Conservation (phyloP, 495 filamentous ascomycete species). For the Aspergillus conjunctus region DNA sequence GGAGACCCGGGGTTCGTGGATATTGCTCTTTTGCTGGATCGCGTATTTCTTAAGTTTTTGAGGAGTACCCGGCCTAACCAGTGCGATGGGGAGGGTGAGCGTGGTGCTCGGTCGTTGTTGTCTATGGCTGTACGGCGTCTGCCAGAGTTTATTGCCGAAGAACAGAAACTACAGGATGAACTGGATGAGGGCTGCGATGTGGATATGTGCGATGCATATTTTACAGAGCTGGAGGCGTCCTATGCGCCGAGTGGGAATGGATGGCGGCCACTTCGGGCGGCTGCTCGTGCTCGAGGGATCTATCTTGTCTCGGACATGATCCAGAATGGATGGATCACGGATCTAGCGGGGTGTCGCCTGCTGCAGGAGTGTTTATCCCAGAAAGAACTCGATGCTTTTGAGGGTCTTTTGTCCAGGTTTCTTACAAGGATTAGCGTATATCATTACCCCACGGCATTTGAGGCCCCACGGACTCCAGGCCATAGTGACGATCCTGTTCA, state of each 20-base stretch:
- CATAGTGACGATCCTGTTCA: constrained; percentile 34
- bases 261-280: constrained; percentile 65
- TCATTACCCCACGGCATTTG: constrained; percentile 38
- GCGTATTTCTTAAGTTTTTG: constrained; percentile 43
- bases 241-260: constrained; percentile 55
- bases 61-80: constrained; percentile 31
- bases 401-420: constrained; percentile 37
- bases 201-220: constrained; percentile 56
- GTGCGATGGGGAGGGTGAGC: constrained; percentile 1
- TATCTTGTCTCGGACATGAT: constrained; percentile 59
- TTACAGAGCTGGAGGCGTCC: constrained; percentile 65
- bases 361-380: constrained; percentile 38
- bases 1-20: constrained; percentile 39
- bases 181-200: constrained; percentile 48
- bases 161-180: constrained; percentile 59
- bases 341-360: constrained; percentile 35
- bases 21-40: constrained; percentile 43
- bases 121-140: constrained; percentile 65
- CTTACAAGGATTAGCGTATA: constrained; percentile 34
- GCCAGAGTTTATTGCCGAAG: constrained; percentile 62
- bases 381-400: constrained; percentile 42
- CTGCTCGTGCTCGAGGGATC: constrained; percentile 70
- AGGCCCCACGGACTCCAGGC: constrained; percentile 20
- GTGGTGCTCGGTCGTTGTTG: constrained; percentile 59
- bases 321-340: constrained; percentile 44